Percentiles rank a stretch among this genome's conserved stretches.
Evolutionary conservation across 2,329 filamentous ascomycete species (phyloP).

Genomic region (Botrytis elliptica): DNA sequence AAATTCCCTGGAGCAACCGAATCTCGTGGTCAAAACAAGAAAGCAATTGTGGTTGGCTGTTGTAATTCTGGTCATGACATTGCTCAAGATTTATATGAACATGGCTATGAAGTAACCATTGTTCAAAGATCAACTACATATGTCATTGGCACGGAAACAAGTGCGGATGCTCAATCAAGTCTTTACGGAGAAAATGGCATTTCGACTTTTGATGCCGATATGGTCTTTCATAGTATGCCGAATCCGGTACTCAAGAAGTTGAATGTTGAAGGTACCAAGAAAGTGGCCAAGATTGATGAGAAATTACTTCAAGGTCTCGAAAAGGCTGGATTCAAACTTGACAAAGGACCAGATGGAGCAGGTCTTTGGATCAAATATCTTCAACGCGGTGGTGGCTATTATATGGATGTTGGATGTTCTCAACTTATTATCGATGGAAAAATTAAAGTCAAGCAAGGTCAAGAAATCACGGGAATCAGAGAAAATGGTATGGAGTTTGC

Average conservation of each 20-base stretch:
- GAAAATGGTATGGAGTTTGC: slow-evolving; percentile 41
- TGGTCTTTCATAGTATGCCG: slow-evolving; percentile 58
- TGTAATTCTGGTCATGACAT: slow-evolving; percentile 71
- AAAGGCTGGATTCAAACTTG: slow-evolving; percentile 57
- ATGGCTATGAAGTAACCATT: slow-evolving; percentile 66
- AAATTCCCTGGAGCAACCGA: slow-evolving; percentile 54
- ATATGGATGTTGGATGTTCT: slow-evolving; percentile 54
- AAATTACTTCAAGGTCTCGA: slow-evolving; percentile 49
- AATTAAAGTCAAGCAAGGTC: slow-evolving; percentile 51
- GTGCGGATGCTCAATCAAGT: slow-evolving; percentile 44
- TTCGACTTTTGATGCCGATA: slow-evolving; percentile 64
- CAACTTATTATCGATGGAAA: slow-evolving; percentile 53
- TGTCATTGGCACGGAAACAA: slow-evolving; percentile 55
- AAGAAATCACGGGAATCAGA: slow-evolving; percentile 47
- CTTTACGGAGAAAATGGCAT: slow-evolving; percentile 48
- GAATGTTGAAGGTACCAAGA: slow-evolving; percentile 48
- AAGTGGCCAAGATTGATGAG: slow-evolving; percentile 41
- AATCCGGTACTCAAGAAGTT: slow-evolving; percentile 58
- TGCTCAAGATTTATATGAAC: slow-evolving; percentile 64
- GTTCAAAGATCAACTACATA: slow-evolving; percentile 66
- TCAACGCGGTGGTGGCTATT: slow-evolving; percentile 58
- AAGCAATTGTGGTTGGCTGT: slow-evolving; percentile 63
- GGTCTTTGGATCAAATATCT: slow-evolving; percentile 60
- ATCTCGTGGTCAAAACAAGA: slow-evolving; percentile 50
- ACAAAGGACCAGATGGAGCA: slow-evolving; percentile 53